Base-by-base conservation (phyloP, 2,329 filamentous ascomycete genomes). In the Colletotrichum acutatum region DNA sequence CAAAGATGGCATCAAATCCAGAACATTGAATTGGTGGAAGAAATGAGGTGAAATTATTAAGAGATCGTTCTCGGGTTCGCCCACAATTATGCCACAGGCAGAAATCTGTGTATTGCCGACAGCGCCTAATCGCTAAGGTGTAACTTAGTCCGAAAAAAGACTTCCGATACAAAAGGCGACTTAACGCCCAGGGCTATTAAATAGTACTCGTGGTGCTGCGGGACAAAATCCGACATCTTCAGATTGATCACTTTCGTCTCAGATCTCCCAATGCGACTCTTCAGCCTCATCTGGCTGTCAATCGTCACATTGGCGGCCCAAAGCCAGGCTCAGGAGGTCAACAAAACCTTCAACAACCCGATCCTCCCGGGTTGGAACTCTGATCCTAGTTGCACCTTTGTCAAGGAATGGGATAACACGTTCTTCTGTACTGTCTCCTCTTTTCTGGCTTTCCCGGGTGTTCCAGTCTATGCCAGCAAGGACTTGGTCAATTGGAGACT, bases 371-470 rank as follows among this genome's bases (percentile, higher is more conserved):
- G 87, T 3, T 88, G 84, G 79, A 83, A 87, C 74, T 84, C 86
- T 0, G 86, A 88, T 75, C 86, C 86, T 1, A 84, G 81, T 3
- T 86, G 84, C 65, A 80, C 83, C 5, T 81, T 82, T 61, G 78
- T 86, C 53, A 75, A 78, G 24, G 78, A 84, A 30, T 77, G 78
- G 26, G 77, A 85, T 26, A 80, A 83, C n/a, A 86, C 83, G 14
- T 88, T 87, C 76, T 88, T 86, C 77, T 88, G 86, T 74, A 85
- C 84, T 4, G 86, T 85, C 0, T 89, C 87, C 1, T 87, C 85
- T 0, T 90, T 89, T 76, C 84, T 86, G 68, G 80, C 83, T 0
- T 89, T 88, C 73, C 87, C 88, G 0, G 87, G 87, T 0, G 78
- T 89, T 9, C 87, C 88, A 0, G 83, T 90, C n/a, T 86, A 89